Evolutionary conservation across 495 filamentous ascomycete genomes (phyloP).

Genomic region (Xylaria venustula): DNA sequence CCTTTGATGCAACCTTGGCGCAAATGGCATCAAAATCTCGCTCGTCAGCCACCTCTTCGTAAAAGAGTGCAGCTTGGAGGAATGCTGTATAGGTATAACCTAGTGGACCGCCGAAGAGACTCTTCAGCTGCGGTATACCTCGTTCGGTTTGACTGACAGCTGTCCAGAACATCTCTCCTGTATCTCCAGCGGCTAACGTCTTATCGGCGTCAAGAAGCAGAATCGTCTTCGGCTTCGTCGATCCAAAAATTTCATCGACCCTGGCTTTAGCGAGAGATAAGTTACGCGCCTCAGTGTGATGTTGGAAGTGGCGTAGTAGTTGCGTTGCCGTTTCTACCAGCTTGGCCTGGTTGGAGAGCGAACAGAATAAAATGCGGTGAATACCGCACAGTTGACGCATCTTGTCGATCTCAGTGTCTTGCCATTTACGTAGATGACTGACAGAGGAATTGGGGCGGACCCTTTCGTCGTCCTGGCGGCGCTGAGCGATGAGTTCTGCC

Average conservation of each 20-base stretch:
- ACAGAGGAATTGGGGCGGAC: conserved; percentile 36
- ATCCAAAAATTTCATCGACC: conserved; percentile 41
- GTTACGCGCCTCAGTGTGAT: conserved; percentile 45
- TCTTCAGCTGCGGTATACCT: conserved; percentile 35
- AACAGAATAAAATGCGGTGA: conserved; percentile 49
- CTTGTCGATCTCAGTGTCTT: conserved; percentile 48
- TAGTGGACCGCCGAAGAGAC: conserved; percentile 48
- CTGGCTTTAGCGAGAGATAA: conserved; percentile 27
- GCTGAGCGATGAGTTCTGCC: conserved; percentile 33
- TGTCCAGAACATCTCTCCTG: conserved; percentile 55
- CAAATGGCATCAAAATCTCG: conserved; percentile 49
- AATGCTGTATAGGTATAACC: conserved; percentile 59
- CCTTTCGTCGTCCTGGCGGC: conserved; percentile 40
- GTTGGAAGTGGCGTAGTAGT: conserved; percentile 40
- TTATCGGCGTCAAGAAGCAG: conserved; percentile 60
- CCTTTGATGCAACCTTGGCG: conserved; percentile 40
- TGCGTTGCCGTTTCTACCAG: conserved; percentile 19
- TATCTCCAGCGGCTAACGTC: conserved; percentile 56
- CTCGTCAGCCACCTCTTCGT: conserved; percentile 47
- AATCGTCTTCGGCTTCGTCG: conserved; percentile 31
- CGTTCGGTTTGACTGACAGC: conserved; percentile 14
- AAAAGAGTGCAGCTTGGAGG: conserved; percentile 55
- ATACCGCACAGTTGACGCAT: conserved; percentile 48
- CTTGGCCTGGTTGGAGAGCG: conserved; percentile 19
- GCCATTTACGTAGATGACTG: conserved; percentile 52